Percentiles rank a stretch among this genome's conserved stretches.
Conservation (phyloP, 1,284 basidiomycete species). For the Anthracocystis walkeri region DNA sequence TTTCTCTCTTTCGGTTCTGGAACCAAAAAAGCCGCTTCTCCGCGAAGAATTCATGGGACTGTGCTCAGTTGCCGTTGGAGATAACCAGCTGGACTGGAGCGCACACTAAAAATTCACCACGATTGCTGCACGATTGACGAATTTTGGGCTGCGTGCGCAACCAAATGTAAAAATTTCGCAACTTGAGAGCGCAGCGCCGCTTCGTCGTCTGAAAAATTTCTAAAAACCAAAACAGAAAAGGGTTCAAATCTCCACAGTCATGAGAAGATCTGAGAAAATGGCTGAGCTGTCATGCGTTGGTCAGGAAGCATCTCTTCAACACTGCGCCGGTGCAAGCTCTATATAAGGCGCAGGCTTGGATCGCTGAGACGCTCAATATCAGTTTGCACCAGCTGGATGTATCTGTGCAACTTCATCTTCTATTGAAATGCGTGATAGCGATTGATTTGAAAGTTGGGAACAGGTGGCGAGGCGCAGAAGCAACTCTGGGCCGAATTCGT, state of each 20-base stretch:
- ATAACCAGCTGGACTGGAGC: too few relatives aligned
- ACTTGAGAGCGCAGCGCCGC: not conserved
- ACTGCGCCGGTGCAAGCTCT: not conserved
- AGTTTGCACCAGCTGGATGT: too few relatives aligned
- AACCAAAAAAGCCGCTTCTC: not conserved
- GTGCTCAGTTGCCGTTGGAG: too few relatives aligned
- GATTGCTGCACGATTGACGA: not conserved
- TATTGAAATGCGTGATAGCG: too few relatives aligned
- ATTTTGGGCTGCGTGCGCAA: not conserved
- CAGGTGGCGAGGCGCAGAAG: too few relatives aligned
- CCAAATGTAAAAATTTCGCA: slow-evolving; percentile 6
- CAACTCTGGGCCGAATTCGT: not conserved
- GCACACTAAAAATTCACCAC: not conserved
- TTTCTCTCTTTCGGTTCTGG: not conserved
- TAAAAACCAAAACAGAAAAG: not conserved
- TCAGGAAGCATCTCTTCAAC: too few relatives aligned
- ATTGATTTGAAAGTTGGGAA: too few relatives aligned
- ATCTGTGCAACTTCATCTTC: too few relatives aligned
- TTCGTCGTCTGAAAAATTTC: slow-evolving; percentile 1
- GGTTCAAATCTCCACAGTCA: not conserved
- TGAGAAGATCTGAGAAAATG: not conserved
- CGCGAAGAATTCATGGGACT: not conserved
- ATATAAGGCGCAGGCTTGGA: too few relatives aligned
- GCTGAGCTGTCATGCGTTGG: not conserved
- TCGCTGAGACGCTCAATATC: too few relatives aligned